Percentiles rank a stretch among this genome's conserved stretches.
Evolutionary conservation across 805 yeast species (phyloP).

Genomic region (Vanderwaltozyma polyspora): DNA sequence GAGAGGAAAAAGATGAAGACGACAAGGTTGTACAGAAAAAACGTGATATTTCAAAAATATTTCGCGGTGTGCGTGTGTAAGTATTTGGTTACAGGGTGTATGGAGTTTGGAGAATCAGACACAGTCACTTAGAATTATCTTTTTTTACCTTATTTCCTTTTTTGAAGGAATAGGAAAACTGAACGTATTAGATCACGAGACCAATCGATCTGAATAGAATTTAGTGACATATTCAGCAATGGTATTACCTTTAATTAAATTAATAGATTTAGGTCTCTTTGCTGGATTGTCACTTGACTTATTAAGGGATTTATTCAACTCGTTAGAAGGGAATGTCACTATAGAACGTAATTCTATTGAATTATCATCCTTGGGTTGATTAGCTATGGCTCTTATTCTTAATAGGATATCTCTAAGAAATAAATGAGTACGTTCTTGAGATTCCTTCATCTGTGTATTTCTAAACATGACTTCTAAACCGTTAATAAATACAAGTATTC

Average conservation of each 20-base stretch:
- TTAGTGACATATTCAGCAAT: slow-evolving; percentile 17
- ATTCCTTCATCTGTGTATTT: slow-evolving; percentile 14
- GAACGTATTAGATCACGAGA: neutral
- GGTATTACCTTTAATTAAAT: slow-evolving; percentile 11
- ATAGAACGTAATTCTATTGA: slow-evolving; percentile 5
- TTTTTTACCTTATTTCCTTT: too few relatives aligned
- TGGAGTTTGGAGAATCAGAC: too few relatives aligned
- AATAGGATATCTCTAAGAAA: slow-evolving; percentile 15
- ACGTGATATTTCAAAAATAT: too few relatives aligned
- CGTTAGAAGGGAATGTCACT: slow-evolving; percentile 9
- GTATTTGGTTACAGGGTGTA: too few relatives aligned
- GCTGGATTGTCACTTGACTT: neutral
- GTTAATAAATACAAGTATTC: slow-evolving; percentile 7
- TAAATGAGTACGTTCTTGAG: slow-evolving; percentile 12
- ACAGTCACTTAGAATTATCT: slow-evolving; percentile 2
- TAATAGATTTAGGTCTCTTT: slow-evolving; percentile 8
- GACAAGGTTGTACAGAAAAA: too few relatives aligned
- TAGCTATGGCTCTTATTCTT: slow-evolving; percentile 13
- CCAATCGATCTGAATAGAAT: slow-evolving; percentile 15
- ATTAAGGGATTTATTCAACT: slow-evolving; percentile 1
- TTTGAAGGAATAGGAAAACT: neutral
- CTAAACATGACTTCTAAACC: slow-evolving; percentile 23
- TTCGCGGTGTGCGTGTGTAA: too few relatives aligned
- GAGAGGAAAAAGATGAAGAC: too few relatives aligned
- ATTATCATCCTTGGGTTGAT: slow-evolving; percentile 3